phyloP scores from a whole-genome alignment of 805 yeast species.

The Pichia deserticola region DNA sequence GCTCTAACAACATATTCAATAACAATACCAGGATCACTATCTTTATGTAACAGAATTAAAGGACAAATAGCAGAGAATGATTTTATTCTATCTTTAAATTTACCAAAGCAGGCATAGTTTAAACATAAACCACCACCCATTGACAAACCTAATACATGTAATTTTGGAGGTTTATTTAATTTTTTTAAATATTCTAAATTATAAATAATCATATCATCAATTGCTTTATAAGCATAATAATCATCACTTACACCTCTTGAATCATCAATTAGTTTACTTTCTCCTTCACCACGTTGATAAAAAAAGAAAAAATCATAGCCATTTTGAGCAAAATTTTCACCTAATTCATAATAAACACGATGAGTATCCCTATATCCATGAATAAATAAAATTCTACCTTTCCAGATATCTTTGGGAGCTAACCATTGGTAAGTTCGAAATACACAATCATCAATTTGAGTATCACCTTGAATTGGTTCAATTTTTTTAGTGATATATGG shows the following conservation, averaged over 20 bases:
- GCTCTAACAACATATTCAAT: conserved; percentile 37
- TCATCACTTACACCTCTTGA: conserved; percentile 53
- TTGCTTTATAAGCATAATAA: conserved; percentile 46
- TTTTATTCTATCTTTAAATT: conserved; percentile 35
- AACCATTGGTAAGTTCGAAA: conserved; percentile 18
- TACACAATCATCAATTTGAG: conserved; percentile 16
- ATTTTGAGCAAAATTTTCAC: conserved; percentile 41
- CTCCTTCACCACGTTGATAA: conserved; percentile 74
- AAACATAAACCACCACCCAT: conserved; percentile 76
- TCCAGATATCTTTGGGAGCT: conserved; percentile 16
- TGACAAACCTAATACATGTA: conserved; percentile 60
- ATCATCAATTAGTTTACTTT: conserved; percentile 44
- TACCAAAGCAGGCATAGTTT: conserved; percentile 55
- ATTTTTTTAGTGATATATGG: conserved; percentile 10
- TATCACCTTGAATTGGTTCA: conserved; percentile 1
- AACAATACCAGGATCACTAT: conserved; percentile 45
- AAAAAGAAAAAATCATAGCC: conserved; percentile 65
- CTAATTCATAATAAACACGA: conserved; percentile 39
- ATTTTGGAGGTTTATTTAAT: conserved; percentile 22
- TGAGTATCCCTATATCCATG: conserved; percentile 70
- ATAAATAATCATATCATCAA: conserved; percentile 47
- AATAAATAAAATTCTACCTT: conserved; percentile 51
- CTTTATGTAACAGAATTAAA: conserved; percentile 48
- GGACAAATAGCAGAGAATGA: conserved; percentile 54
- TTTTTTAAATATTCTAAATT: conserved; percentile 32